These are phyloP conservation scores for Cocos nucifera DNA, from an alignment of 176 grass and related monocot genomes.

Conservation along the genomic window DNA sequence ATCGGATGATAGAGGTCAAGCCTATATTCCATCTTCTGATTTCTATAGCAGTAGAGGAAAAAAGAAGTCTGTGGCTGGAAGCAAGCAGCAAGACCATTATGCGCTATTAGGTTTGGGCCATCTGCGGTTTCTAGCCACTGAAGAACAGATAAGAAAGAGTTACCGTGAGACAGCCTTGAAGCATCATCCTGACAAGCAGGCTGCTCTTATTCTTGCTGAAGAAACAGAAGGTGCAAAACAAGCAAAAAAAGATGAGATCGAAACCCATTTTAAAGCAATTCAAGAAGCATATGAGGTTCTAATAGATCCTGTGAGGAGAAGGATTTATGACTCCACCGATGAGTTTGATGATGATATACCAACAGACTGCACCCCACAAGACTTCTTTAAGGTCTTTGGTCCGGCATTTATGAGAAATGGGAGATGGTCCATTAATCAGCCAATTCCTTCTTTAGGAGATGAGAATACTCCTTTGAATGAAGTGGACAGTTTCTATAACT, in stretches of 20 bases:
- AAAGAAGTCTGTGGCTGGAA: slow-evolving; percentile 73
- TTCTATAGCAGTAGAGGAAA: slow-evolving; percentile 80
- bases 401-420: slow-evolving; percentile 97
- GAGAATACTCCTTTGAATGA: slow-evolving; percentile 47
- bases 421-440: slow-evolving; percentile 73
- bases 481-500: slow-evolving; percentile 91
- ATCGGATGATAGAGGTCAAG: slow-evolving; percentile 76
- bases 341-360: slow-evolving; percentile 99
- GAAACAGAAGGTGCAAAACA: slow-evolving; percentile 71
- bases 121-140: slow-evolving; percentile 86
- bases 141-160: slow-evolving; percentile 92
- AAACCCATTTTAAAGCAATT: slow-evolving; percentile 83
- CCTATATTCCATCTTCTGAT: slow-evolving; percentile 46
- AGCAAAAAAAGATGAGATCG: slow-evolving; percentile 94
- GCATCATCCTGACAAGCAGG: slow-evolving; percentile 96
- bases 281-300: slow-evolving; percentile 95
- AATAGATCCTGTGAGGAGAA: slow-evolving; percentile 85
- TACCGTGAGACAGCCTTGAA: slow-evolving; percentile 92
- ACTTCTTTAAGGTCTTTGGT: slow-evolving; percentile 93
- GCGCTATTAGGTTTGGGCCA: slow-evolving; percentile 71
- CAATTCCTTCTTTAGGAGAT: slow-evolving; percentile 73
- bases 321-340: slow-evolving; percentile 92
- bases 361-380: slow-evolving; percentile 80
- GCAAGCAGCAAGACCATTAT: slow-evolving; percentile 93
- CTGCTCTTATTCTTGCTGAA: slow-evolving; percentile 61